Percentiles rank a stretch among this genome's conserved stretches.
These are phyloP conservation scores for Globisporangium spiculum DNA, from an alignment of 352 stramenopile species.

Conservation along the genomic window DNA sequence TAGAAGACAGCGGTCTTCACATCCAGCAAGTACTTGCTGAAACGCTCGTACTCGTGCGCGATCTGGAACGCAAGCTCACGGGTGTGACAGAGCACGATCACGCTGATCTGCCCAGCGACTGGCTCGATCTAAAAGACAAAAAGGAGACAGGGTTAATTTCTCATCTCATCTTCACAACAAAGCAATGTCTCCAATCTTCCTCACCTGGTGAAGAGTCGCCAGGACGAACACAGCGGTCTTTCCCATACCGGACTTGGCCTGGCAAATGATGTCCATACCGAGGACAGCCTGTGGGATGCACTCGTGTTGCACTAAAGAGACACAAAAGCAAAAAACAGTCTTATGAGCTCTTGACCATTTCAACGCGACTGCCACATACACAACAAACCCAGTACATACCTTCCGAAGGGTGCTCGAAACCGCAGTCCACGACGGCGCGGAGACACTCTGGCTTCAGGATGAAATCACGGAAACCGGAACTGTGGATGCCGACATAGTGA, in stretches of 20 bases:
- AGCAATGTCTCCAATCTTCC: background rate
- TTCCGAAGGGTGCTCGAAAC: conserved; percentile 99
- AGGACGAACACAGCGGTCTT: conserved; percentile 99
- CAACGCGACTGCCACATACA: background rate
- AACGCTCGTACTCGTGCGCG: conserved; percentile 99
- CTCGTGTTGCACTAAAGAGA: conserved; percentile 94
- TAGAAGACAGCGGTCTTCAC: conserved; percentile 98
- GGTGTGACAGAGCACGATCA: conserved; percentile 99
- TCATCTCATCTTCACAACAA: background rate
- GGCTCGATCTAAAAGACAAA: conserved; percentile 71
- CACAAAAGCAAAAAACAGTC: conserved; percentile 7
- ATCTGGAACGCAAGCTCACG: conserved; percentile 99
- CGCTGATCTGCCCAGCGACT: conserved; percentile 91
- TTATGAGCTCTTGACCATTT: conserved; percentile 15
- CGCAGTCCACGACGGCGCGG: conserved; percentile 98
- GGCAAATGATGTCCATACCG: conserved; percentile 99
- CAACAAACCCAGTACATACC: conserved; percentile 44
- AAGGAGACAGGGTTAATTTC: conserved; percentile 5
- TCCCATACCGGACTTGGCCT: conserved; percentile 99
- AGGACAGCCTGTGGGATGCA: conserved; percentile 99
- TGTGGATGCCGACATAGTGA: conserved; percentile 99
- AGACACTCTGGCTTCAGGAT: conserved; percentile 99
- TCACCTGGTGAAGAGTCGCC: conserved; percentile 98
- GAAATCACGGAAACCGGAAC: conserved; percentile 99
- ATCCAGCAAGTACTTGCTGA: conserved; percentile 98